Evolutionary conservation across 148 eudicot species (phyloP).

Genomic region (Vaccinium corymbosum): DNA sequence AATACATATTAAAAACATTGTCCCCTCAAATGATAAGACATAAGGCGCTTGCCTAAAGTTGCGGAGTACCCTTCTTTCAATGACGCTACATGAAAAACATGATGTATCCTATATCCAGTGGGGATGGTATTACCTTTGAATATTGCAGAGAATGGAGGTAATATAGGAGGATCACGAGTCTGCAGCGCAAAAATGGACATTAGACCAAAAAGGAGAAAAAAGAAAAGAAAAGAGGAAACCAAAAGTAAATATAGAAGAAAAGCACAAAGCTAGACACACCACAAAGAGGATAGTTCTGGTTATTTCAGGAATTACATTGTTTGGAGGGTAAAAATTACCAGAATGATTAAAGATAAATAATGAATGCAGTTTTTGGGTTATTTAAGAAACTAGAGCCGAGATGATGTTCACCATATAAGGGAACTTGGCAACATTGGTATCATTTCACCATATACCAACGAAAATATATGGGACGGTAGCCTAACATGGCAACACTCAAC

Average conservation of each 20-base stretch:
- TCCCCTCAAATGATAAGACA: neutral
- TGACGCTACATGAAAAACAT: neutral
- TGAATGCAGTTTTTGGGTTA: neutral
- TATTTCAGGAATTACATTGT: too few species aligned
- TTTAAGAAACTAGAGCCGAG: neutral
- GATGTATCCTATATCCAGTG: neutral
- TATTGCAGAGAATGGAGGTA: conserved; percentile 81
- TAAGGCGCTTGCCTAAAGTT: neutral
- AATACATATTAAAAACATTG: neutral
- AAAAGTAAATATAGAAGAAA: neutral
- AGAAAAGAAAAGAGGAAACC: conserved; percentile 5
- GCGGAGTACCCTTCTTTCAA: neutral
- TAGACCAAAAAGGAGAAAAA: conserved; percentile 17
- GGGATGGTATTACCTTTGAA: conserved; percentile 47
- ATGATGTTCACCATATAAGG: too few species aligned
- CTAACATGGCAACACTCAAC: too few species aligned
- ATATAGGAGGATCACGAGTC: conserved; percentile 76
- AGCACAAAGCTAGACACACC: neutral
- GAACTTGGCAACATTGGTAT: too few species aligned
- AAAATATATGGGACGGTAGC: too few species aligned
- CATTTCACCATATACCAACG: too few species aligned
- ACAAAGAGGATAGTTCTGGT: neutral
- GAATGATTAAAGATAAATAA: conserved; percentile 4
- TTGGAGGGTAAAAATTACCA: conserved; percentile 26
- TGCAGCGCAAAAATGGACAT: conserved; percentile 32